Evolutionary conservation across 202 grass and related monocot genomes (phyloP).

Genomic region (Panicum virgatum): DNA sequence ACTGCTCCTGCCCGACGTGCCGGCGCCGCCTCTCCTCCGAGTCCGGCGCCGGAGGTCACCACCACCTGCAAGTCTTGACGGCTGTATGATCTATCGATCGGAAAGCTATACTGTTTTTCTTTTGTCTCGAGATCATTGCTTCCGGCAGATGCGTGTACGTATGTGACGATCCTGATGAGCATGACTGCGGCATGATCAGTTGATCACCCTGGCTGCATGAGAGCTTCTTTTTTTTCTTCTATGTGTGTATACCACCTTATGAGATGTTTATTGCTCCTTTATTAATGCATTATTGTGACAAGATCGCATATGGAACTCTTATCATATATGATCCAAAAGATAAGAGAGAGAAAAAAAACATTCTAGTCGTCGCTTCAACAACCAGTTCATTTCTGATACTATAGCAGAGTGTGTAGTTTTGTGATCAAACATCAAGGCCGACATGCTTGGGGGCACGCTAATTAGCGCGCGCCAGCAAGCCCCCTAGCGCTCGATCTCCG

Average conservation of each 20-base stretch:
- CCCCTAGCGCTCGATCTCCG: no score
- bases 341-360: no score
- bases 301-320: background rate
- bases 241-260: background rate
- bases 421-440: background rate
- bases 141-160: background rate
- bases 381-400: background rate
- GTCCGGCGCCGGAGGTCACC: background rate
- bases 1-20: constrained; percentile 79
- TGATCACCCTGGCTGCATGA: no score
- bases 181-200: background rate
- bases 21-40: constrained; percentile 47
- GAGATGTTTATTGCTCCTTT: background rate
- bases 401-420: background rate
- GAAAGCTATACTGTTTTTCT: background rate
- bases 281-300: background rate
- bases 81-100: background rate
- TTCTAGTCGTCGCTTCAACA: background rate
- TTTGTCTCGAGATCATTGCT: background rate
- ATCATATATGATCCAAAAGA: background rate
- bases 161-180: background rate
- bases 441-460: no score
- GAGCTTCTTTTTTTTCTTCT: background rate
- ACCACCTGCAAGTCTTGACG: constrained; percentile 8
- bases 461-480: no score